A percentile compares a stretch with the other conserved stretches of the same genome.
Conservation (phyloP, 2,329 filamentous ascomycete species). For the Alternaria gansuensis region DNA sequence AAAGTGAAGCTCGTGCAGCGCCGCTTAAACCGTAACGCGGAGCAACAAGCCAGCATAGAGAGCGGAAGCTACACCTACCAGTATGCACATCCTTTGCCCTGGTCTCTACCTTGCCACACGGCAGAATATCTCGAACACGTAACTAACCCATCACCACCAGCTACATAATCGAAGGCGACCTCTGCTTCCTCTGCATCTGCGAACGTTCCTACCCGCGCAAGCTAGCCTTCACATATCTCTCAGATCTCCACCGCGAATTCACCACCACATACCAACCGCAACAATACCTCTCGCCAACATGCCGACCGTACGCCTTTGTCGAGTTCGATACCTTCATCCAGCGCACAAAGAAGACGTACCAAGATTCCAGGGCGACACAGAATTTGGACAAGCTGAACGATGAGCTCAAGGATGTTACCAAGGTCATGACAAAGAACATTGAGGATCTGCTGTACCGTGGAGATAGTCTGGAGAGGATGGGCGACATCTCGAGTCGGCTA, state of each 20-base stretch:
- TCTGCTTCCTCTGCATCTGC: constrained; percentile 94
- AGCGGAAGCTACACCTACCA: constrained; percentile 84
- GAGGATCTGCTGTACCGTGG: constrained; percentile 96
- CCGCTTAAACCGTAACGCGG: constrained; percentile 85
- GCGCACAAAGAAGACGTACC: constrained; percentile 91
- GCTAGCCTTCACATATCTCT: constrained; percentile 96
- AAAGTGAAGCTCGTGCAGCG: constrained; percentile 92
- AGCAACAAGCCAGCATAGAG: constrained; percentile 91
- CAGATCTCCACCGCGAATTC: constrained; percentile 91
- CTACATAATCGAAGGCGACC: constrained; percentile 82
- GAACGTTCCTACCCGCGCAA: constrained; percentile 95
- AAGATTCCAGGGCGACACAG: constrained; percentile 87
- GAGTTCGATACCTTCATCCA: constrained; percentile 98
- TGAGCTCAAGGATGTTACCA: constrained; percentile 95
- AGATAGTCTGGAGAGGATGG: constrained; percentile 95
- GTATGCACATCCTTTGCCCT: constrained; percentile 60
- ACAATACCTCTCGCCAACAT: constrained; percentile 76
- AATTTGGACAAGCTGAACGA: constrained; percentile 97
- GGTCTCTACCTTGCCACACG: not conserved
- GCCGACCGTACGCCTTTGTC: constrained; percentile 95
- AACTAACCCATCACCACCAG: constrained; percentile 55
- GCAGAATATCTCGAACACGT: not conserved
- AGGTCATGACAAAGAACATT: constrained; percentile 99
- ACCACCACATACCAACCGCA: constrained; percentile 78
- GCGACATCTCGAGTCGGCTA: constrained; percentile 86